Percentiles rank a stretch among this genome's conserved stretches.
Conservation (phyloP, 129 eudicot species). For the carrot (Daucus carota) region DNA sequence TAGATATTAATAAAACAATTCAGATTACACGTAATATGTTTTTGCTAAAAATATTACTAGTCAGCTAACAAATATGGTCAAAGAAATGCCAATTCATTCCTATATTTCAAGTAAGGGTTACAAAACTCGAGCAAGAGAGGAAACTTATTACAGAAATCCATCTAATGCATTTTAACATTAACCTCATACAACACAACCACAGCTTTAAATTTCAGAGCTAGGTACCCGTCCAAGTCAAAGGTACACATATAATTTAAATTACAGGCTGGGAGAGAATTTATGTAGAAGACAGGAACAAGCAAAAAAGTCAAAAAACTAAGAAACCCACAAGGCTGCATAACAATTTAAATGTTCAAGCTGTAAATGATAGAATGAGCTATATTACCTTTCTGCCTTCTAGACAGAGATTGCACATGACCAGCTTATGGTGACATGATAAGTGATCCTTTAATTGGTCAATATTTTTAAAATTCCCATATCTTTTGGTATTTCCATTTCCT, state of each 20-base stretch:
- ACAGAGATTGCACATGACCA: conserved; percentile 32
- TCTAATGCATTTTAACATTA: neutral
- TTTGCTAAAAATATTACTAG: neutral
- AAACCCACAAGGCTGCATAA: neutral
- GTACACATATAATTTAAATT: neutral
- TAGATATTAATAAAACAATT: neutral
- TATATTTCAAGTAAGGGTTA: neutral
- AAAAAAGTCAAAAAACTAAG: neutral
- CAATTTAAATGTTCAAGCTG: neutral
- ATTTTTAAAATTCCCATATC: conserved; percentile 19
- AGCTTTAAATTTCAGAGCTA: neutral
- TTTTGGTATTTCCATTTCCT: conserved; percentile 4
- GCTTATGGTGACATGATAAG: conserved; percentile 19
- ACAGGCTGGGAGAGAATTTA: neutral
- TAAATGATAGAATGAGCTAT: neutral
- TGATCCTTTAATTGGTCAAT: conserved; percentile 33
- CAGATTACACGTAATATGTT: neutral
- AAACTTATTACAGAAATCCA: neutral
- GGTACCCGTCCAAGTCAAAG: neutral
- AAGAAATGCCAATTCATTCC: neutral
- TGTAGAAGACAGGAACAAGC: neutral
- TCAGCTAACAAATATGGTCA: neutral
- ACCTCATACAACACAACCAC: neutral
- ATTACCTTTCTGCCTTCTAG: conserved; percentile 30
- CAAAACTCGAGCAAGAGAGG: neutral